These are phyloP conservation scores for Camelina sativa DNA, from an alignment of 345 rosid genomes.

Conservation along the genomic window DNA sequence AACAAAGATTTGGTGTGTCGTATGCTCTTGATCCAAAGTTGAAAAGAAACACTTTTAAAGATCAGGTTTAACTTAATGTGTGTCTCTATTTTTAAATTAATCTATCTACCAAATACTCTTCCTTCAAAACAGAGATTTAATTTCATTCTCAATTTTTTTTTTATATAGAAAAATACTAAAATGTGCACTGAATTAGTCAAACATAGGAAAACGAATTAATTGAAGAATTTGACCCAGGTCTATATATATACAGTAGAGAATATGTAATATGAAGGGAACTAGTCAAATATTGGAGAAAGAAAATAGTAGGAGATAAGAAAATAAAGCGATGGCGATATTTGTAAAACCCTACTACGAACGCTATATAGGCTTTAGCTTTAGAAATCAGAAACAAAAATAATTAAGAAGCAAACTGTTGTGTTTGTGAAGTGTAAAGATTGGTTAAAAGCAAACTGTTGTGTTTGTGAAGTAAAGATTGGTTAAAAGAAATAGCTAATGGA, in stretches of 20 bases:
- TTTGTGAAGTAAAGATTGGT: constrained; percentile 21
- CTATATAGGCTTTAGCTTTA: constrained; percentile 10
- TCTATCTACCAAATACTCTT: too few species aligned
- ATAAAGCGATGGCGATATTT: constrained; percentile 10
- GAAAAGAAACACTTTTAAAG: constrained; percentile 9
- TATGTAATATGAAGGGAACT: neutral
- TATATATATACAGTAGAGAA: neutral
- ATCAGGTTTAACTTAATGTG: constrained; percentile 17
- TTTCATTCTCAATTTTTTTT: too few species aligned
- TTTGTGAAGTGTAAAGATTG: constrained; percentile 6
- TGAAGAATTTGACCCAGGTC: neutral
- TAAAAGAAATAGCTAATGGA: constrained; percentile 5
- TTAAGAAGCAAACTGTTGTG: neutral
- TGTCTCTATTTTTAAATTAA: constrained; percentile 6
- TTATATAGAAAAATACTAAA: neutral
- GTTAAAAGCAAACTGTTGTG: neutral
- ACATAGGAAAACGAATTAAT: neutral
- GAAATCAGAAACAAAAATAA: neutral
- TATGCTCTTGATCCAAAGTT: constrained; percentile 9
- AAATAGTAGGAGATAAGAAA: neutral
- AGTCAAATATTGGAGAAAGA: neutral
- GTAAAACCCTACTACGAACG: constrained; percentile 15
- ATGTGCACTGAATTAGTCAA: neutral
- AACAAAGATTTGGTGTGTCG: neutral
- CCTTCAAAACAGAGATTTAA: too few species aligned